These are phyloP conservation scores for Pichia inconspicua DNA, from an alignment of 1,139 yeast genomes.

Conservation along the genomic window DNA sequence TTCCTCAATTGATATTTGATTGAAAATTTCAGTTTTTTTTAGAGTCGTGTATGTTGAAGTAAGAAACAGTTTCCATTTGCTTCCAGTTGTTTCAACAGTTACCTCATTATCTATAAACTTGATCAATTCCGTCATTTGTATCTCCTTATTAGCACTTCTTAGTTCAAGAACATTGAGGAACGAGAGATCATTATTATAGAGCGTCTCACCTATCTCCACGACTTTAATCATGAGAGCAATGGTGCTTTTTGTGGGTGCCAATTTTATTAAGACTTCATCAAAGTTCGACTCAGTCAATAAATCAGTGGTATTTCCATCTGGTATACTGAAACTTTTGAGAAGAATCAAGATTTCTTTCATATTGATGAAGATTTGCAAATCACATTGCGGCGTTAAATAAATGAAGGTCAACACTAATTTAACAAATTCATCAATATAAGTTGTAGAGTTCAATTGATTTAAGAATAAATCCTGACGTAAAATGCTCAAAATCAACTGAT, in stretches of 20 bases:
- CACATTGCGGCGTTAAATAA: slow-evolving; percentile 21
- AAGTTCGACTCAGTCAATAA: not conserved
- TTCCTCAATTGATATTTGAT: slow-evolving; percentile 24
- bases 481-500: slow-evolving; percentile 13
- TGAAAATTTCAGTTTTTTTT: slow-evolving; percentile 24
- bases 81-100: slow-evolving; percentile 26
- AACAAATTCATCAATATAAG: slow-evolving; percentile 13
- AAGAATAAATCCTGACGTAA: slow-evolving; percentile 18
- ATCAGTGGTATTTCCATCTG: not conserved
- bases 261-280: slow-evolving; percentile 1
- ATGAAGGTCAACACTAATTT: slow-evolving; percentile 16
- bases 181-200: slow-evolving; percentile 39
- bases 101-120: slow-evolving; percentile 22
- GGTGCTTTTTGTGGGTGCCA: slow-evolving; percentile 17
- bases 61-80: slow-evolving; percentile 29
- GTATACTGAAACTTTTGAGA: slow-evolving; percentile 13
- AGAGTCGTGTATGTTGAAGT: slow-evolving; percentile 33
- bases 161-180: slow-evolving; percentile 32
- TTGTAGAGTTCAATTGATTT: slow-evolving; percentile 1
- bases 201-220: slow-evolving; percentile 35
- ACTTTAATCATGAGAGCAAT: slow-evolving; percentile 18
- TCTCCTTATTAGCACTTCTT: slow-evolving; percentile 23
- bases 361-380: slow-evolving; percentile 18
- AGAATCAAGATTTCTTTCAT: slow-evolving; percentile 22
- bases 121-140: slow-evolving; percentile 19